A percentile compares a stretch with the other conserved stretches of the same genome.
These are phyloP conservation scores for Alternaria sp. DNA, from an alignment of 2,329 filamentous ascomycete species.

Conservation along the genomic window DNA sequence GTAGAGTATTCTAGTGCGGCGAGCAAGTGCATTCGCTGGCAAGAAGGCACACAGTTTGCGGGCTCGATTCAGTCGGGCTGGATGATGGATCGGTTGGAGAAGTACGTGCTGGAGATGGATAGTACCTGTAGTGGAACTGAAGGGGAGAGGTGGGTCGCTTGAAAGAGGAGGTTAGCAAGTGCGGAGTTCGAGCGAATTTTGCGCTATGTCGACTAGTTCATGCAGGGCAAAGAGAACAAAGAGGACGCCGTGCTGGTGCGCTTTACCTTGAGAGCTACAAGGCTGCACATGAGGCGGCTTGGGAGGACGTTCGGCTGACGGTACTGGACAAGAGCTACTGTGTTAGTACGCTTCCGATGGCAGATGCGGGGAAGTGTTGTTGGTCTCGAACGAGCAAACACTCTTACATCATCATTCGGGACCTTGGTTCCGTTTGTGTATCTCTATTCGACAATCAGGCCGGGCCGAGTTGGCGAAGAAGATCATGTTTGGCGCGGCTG, in stretches of 20 bases:
- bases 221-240: not conserved
- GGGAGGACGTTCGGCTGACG: not conserved
- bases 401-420: not conserved
- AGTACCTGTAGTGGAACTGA: not conserved
- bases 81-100: not conserved
- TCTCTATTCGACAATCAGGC: not conserved
- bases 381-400: not conserved
- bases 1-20: slow-evolving; percentile 1
- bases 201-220: not conserved
- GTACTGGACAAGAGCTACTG: not conserved
- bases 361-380: not conserved
- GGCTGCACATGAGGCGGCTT: not conserved
- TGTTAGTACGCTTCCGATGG: not conserved
- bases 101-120: not conserved
- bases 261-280: not conserved
- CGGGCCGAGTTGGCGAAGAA: not conserved
- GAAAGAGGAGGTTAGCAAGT: not conserved
- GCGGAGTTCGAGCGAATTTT: not conserved
- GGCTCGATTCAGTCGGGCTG: slow-evolving; percentile 6
- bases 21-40: slow-evolving; percentile 1
- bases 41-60: not conserved
- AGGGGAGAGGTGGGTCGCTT: not conserved
- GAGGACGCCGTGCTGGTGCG: not conserved
- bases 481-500: not conserved
- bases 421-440: not conserved